Conservation (phyloP, 192 early-diverging fungal species). For the Podila clonocystis region DNA sequence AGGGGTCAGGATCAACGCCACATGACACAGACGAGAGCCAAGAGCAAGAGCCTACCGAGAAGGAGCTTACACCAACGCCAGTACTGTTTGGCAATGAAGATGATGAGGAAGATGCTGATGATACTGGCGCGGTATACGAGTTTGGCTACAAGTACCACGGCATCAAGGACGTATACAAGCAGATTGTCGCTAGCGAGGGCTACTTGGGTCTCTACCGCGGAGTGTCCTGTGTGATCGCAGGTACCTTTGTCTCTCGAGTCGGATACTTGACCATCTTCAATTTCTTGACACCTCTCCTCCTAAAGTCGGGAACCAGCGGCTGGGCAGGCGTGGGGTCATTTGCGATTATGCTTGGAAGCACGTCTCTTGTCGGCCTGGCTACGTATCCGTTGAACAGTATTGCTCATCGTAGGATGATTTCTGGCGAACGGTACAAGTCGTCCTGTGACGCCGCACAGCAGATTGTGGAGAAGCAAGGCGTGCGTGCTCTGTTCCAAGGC, state of each 20-base stretch:
- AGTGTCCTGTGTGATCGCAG: conserved; percentile 9
- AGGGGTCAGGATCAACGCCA: neutral
- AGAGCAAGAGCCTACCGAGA: neutral
- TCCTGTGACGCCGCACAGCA: conserved; percentile 39
- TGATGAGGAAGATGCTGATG: neutral
- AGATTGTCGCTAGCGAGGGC: conserved; percentile 11
- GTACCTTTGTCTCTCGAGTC: conserved; percentile 23
- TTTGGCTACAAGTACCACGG: conserved; percentile 20
- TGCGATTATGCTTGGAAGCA: conserved; percentile 4
- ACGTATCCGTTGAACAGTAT: conserved; percentile 24
- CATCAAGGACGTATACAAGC: neutral
- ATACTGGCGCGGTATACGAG: neutral
- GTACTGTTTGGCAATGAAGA: neutral
- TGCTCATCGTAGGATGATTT: conserved; percentile 29
- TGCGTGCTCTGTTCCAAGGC: conserved; percentile 22
- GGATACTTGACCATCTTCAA: conserved; percentile 24
- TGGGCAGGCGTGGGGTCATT: neutral
- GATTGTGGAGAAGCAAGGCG: conserved; percentile 40
- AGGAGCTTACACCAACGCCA: neutral
- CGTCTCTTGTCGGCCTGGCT: conserved; percentile 2
- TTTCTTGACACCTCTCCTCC: neutral
- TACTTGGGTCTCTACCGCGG: conserved; percentile 30
- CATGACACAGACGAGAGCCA: neutral
- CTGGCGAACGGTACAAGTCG: conserved; percentile 17
- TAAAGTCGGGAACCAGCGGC: neutral